phyloP scores from a whole-genome alignment of 2,329 filamentous ascomycete species.

The Penicillium sp. region DNA sequence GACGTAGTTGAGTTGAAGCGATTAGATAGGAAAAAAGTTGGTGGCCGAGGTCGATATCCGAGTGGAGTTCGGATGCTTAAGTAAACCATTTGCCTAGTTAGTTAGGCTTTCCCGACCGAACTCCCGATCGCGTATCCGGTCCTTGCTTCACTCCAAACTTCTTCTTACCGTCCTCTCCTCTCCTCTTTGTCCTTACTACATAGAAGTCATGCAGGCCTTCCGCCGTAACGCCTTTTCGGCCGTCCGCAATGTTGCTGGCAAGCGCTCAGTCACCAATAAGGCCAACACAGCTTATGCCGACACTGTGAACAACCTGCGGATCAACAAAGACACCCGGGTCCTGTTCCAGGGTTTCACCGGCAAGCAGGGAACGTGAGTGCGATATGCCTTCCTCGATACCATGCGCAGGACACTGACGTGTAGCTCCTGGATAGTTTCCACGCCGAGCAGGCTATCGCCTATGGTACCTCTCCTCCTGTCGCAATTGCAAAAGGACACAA shows the following conservation, averaged over 20 bases:
- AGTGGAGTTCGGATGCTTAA: constrained; percentile 34
- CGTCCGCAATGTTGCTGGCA: constrained; percentile 57
- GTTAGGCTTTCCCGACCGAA: constrained; percentile 28
- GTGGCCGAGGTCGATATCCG: constrained; percentile 25
- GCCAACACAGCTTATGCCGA: constrained; percentile 63
- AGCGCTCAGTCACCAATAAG: constrained; percentile 69
- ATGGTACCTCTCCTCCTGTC: constrained; percentile 59
- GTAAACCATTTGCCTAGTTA: constrained; percentile 26
- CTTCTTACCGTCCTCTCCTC: constrained; percentile 13
- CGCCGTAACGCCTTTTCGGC: constrained; percentile 66
- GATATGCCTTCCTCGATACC: not conserved
- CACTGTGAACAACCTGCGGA: constrained; percentile 80
- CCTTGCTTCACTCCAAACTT: constrained; percentile 18
- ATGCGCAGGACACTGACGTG: constrained; percentile 30
- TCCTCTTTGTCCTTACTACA: constrained; percentile 12
- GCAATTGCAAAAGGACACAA: constrained; percentile 13
- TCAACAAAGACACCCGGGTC: constrained; percentile 90
- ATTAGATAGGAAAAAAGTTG: constrained; percentile 25
- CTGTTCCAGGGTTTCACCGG: constrained; percentile 97
- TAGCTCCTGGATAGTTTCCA: constrained; percentile 66
- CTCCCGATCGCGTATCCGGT: constrained; percentile 29
- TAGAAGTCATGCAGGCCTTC: constrained; percentile 70
- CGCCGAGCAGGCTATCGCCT: constrained; percentile 95
- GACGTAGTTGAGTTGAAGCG: constrained; percentile 10
- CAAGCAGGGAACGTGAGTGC: constrained; percentile 83